These are phyloP conservation scores for Solanum pinnatisectum DNA, from an alignment of 257 asterid species.

Conservation along the genomic window DNA sequence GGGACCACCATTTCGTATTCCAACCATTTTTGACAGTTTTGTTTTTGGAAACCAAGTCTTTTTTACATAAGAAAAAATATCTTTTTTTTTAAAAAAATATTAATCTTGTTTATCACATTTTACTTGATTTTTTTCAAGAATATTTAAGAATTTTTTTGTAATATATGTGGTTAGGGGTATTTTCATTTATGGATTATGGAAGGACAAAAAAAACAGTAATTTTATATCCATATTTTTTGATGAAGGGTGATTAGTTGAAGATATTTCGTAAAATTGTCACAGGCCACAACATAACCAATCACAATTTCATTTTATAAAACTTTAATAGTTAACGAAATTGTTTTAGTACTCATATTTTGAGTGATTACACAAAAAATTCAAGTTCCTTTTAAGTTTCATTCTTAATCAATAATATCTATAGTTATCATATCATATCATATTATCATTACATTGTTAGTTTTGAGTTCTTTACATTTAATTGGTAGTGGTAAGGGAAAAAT, in stretches of 20 bases:
- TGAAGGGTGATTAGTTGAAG: not conserved
- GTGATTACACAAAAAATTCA: no score
- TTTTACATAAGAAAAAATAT: not conserved
- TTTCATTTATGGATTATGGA: no score
- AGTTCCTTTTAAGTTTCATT: not conserved
- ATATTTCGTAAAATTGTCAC: not conserved
- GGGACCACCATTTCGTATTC: not conserved
- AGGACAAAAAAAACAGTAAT: not conserved
- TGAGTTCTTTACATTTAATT: not conserved
- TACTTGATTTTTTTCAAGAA: not conserved
- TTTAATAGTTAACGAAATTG: no score
- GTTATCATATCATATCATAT: no score
- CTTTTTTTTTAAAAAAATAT: no score
- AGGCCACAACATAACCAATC: not conserved
- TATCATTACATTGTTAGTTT: not conserved
- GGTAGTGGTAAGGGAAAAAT: fast-evolving
- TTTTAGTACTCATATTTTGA: not conserved
- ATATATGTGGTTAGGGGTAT: not conserved
- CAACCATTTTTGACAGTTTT: not conserved
- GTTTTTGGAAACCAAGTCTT: not conserved
- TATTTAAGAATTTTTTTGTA: not conserved
- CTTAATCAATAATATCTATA: not conserved
- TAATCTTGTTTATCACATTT: not conserved
- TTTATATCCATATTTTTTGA: not conserved
- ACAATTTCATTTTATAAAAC: no score